Conservation (phyloP, 164 flowering plant species). For the Vitis riparia region DNA sequence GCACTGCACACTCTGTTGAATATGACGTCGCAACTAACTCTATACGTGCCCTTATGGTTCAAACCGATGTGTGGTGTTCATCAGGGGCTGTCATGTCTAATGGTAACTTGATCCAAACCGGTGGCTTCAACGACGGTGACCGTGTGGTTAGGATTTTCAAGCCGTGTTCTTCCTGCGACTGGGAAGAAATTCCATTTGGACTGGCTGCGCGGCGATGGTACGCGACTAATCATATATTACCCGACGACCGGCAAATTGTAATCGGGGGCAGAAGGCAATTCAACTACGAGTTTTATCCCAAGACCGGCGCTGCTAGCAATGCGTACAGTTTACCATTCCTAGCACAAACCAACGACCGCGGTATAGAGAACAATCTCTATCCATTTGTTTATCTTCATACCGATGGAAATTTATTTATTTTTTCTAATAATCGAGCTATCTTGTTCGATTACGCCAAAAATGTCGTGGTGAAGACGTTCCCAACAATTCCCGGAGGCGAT, state of each 20-base stretch:
- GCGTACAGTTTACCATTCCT: constrained; percentile 40
- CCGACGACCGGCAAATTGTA: constrained; percentile 61
- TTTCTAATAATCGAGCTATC: constrained; percentile 62
- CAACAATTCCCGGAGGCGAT: constrained; percentile 57
- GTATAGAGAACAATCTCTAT: constrained; percentile 56
- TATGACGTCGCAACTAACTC: constrained; percentile 52
- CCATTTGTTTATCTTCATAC: constrained; percentile 54
- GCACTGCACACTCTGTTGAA: constrained; percentile 85
- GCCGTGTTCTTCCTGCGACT: constrained; percentile 66
- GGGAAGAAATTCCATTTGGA: constrained; percentile 49
- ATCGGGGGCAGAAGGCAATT: constrained; percentile 72
- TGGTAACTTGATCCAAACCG: constrained; percentile 72
- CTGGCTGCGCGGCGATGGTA: constrained; percentile 62
- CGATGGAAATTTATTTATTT: constrained; percentile 59
- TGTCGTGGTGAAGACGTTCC: constrained; percentile 39
- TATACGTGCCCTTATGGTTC: constrained; percentile 53
- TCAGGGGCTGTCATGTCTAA: constrained; percentile 55
- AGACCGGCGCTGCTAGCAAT: constrained; percentile 9
- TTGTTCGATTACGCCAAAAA: constrained; percentile 37
- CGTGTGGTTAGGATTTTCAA: constrained; percentile 37
- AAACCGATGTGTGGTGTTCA: constrained; percentile 79
- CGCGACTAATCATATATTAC: constrained; percentile 69
- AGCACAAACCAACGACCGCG: constrained; percentile 39
- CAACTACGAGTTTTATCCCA: constrained; percentile 81
- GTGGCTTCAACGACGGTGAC: constrained; percentile 67